phyloP scores from a whole-genome alignment of 768 basidiomycete genomes.

The Fibroporia radiculosa region DNA sequence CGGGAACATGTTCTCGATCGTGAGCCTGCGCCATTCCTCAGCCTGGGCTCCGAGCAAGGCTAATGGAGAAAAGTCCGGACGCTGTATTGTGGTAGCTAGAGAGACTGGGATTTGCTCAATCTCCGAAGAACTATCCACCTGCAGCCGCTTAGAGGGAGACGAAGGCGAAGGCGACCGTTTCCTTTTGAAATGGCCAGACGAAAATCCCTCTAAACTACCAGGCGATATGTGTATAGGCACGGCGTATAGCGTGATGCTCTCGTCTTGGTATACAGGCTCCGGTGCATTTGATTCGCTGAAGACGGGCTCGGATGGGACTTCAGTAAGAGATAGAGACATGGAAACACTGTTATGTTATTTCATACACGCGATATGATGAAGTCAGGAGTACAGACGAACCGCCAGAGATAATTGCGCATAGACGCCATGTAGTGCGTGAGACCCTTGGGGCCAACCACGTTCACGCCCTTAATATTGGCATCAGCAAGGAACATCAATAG shows the following conservation, averaged over 20 bases:
- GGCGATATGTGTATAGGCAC: constrained; percentile 34
- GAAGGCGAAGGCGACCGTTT: constrained; percentile 22
- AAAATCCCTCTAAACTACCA: not conserved
- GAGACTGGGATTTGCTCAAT: not conserved
- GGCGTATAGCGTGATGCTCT: constrained; percentile 57
- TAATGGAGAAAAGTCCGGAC: constrained; percentile 9
- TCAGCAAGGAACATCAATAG: constrained; percentile 79
- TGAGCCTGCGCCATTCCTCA: constrained; percentile 45
- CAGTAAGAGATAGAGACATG: constrained; percentile 37
- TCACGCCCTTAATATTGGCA: constrained; percentile 45
- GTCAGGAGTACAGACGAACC: constrained; percentile 36
- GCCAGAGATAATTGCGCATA: constrained; percentile 57
- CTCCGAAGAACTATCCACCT: not conserved
- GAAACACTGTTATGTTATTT: constrained; percentile 22
- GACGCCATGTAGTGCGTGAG: constrained; percentile 63
- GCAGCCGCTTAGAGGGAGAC: constrained; percentile 16
- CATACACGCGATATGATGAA: not conserved
- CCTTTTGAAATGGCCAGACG: constrained; percentile 15
- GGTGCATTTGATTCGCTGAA: constrained; percentile 20
- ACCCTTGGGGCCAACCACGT: constrained; percentile 68
- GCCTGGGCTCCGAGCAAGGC: constrained; percentile 35
- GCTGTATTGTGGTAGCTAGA: not conserved
- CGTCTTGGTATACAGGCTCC: constrained; percentile 49
- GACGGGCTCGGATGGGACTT: constrained; percentile 28
- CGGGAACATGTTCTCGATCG: constrained; percentile 54